Conservation (phyloP, 2,329 filamentous ascomycete species). For the Amylocarpus encephaloides region DNA sequence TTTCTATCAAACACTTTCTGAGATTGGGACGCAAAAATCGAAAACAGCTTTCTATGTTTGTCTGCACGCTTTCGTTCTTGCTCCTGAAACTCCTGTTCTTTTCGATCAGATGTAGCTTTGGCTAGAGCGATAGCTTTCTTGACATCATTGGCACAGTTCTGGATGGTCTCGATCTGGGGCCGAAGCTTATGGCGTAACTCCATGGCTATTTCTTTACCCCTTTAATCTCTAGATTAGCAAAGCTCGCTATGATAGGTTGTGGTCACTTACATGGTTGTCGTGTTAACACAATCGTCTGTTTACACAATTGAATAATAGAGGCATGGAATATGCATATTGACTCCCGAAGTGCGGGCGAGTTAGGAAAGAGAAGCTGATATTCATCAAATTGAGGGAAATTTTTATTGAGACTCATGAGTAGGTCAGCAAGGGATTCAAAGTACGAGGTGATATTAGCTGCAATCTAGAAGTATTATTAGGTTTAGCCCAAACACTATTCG, state of each 20-base stretch:
- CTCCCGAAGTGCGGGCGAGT: conserved; percentile 31
- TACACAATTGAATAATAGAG: conserved; percentile 33
- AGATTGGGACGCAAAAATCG: too few species aligned
- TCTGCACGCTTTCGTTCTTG: too few species aligned
- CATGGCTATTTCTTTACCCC: too few species aligned
- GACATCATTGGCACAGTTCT: too few species aligned
- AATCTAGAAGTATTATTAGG: conserved; percentile 5
- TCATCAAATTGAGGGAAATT: conserved; percentile 34
- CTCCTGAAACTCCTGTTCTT: too few species aligned
- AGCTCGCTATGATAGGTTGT: background rate
- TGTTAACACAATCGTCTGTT: conserved; percentile 31
- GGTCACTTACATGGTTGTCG: conserved; percentile 9
- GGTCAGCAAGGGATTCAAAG: conserved; percentile 35
- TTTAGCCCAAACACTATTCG: conserved; percentile 13
- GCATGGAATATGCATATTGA: conserved; percentile 34
- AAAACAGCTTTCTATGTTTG: too few species aligned
- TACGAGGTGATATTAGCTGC: conserved; percentile 35
- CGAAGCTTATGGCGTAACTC: too few species aligned
- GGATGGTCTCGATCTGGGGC: too few species aligned
- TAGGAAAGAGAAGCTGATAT: conserved; percentile 34
- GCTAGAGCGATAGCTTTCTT: too few species aligned
- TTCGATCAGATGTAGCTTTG: too few species aligned
- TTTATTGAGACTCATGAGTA: conserved; percentile 33
- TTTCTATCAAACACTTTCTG: too few species aligned
- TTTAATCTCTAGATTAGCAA: background rate